Conservation (phyloP, 345 rosid species). For the Garcia nutans region DNA sequence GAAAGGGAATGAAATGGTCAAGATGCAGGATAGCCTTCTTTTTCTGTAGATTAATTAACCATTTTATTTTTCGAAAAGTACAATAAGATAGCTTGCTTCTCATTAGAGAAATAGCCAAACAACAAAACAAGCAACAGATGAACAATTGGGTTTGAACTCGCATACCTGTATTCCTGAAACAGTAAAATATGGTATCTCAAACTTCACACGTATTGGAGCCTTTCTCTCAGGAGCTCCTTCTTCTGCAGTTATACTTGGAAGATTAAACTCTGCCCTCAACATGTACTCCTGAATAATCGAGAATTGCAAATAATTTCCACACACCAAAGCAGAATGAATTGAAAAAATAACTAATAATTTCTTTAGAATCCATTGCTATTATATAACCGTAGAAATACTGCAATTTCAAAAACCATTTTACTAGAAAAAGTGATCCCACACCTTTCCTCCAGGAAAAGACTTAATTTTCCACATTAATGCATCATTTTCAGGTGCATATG, state of each 20-base stretch:
- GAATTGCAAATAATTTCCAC: neutral
- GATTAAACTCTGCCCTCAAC: conserved; percentile 79
- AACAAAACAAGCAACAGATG: neutral
- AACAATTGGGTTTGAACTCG: neutral
- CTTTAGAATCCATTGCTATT: neutral
- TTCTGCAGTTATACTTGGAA: conserved; percentile 72
- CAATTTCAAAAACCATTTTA: neutral
- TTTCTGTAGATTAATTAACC: too few species aligned
- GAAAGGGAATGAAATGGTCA: too few species aligned
- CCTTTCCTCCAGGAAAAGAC: conserved; percentile 85
- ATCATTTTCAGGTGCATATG: conserved; percentile 86
- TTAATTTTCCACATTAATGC: conserved; percentile 73
- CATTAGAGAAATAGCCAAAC: neutral
- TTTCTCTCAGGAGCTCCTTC: conserved; percentile 71
- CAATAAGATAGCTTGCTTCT: too few species aligned
- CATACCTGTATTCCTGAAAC: conserved; percentile 88
- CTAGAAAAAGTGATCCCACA: conserved; percentile 11
- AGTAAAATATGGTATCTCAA: conserved; percentile 84
- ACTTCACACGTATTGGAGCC: conserved; percentile 75
- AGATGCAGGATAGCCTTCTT: too few species aligned
- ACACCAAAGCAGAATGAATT: neutral
- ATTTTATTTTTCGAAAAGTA: too few species aligned
- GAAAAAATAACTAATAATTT: neutral
- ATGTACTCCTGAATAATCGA: conserved; percentile 60
- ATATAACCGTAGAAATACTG: neutral